Evolutionary conservation across 106 monocot genomes (phyloP), one percentile per base, ranked within the genome.

Genomic region (Narthecium ossifragum): DNA sequence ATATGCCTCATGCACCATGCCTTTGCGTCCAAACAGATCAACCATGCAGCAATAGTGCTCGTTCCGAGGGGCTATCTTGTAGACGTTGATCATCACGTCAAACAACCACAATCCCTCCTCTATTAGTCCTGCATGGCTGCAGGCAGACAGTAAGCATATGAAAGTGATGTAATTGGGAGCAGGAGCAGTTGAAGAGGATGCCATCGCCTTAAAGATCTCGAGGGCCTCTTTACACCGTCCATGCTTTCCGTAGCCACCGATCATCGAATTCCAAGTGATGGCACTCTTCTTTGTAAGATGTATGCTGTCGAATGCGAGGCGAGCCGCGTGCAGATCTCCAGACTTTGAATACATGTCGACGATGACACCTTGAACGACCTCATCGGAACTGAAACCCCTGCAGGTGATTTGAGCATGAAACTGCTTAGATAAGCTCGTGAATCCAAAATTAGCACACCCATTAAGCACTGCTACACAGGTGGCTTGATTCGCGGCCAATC

Each of bases 21-120:
- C 75, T 0, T 71, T 67, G 10, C 84, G 84, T 4, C 84, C 78
- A 25, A 84, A 57, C 9, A 79, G 41, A 64, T 84, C 84, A 21
- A 83, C 75, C 55, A 84, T 58, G 59, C 78, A 84, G 50, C 71
- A 60, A 41, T 59, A 72, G 40, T 84, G 84, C 67, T 84, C 84
- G 8, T 60, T 51, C 30, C 59, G 43, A 6, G 63, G 25, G 3
- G 33, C 18, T 21, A 84, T 60, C 22, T 18, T 30, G 26, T 79
- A 75, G 18, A 34, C 47, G 5, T 48, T 32, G 0, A 9, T 8
- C 71, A 84, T 84, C 49, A 50, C 34, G 15, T 54, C 27, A 25
- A 79, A 84, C 26, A 78, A 26, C 10, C 38, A 62, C 58, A 37
- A 51, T 21, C 78, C 84, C 40, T 75, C 66, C 4, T 71, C 40